These are phyloP conservation scores for bread wheat (Triticum aestivum) DNA, from an alignment of 176 grass and related monocot species.

Conservation along the genomic window DNA sequence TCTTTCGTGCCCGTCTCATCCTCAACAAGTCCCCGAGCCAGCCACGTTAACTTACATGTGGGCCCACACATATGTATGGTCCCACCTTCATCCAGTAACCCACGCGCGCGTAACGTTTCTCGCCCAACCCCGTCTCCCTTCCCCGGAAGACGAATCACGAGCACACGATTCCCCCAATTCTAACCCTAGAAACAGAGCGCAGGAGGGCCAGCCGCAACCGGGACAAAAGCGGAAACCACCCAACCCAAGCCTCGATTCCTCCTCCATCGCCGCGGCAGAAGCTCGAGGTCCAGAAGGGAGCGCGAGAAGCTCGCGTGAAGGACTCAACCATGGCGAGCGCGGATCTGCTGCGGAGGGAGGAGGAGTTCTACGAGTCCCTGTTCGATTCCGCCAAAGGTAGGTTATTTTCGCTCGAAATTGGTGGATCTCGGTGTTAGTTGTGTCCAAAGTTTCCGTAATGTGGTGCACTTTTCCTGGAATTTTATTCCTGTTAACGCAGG, in stretches of 20 bases:
- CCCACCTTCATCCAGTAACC: constrained; percentile 8
- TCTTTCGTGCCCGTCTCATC: background rate
- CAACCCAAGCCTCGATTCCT: background rate
- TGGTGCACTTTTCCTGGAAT: background rate
- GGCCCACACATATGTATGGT: background rate
- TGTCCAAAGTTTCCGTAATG: background rate
- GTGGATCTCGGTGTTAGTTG: background rate
- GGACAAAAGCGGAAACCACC: background rate
- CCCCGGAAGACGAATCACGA: constrained; percentile 1
- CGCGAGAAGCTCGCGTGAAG: background rate
- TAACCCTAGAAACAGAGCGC: constrained; percentile 8
- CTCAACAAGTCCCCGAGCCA: background rate
- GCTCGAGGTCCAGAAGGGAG: background rate
- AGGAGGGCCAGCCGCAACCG: background rate
- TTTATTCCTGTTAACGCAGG: constrained; percentile 28
- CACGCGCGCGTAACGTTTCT: background rate
- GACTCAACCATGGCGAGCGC: constrained; percentile 55
- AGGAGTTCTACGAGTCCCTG: constrained; percentile 67
- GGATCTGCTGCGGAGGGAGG: constrained; percentile 71
- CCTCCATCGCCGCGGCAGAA: background rate
- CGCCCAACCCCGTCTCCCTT: background rate
- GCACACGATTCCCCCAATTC: constrained; percentile 2
- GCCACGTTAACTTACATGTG: background rate
- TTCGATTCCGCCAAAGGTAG: constrained; percentile 71
- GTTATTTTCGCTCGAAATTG: background rate